Percentiles rank a stretch among this genome's conserved stretches.
These are phyloP conservation scores for Dendrobium catenatum DNA, from an alignment of 106 monocot genomes.

Conservation along the genomic window DNA sequence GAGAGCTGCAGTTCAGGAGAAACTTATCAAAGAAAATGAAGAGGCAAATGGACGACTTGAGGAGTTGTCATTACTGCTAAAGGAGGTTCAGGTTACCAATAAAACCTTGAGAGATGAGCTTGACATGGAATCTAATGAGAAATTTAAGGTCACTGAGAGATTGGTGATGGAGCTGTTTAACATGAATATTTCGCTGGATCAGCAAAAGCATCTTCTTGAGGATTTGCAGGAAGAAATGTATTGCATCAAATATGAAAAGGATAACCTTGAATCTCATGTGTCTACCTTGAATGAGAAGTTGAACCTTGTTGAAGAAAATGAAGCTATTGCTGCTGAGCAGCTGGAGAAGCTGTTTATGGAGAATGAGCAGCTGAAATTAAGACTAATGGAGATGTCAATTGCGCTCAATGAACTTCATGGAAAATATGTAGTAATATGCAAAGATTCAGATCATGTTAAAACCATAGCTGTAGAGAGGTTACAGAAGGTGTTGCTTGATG, in stretches of 20 bases:
- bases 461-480: background rate
- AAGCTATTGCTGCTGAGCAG: constrained; percentile 68
- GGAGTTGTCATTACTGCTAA: constrained; percentile 13
- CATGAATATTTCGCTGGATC: constrained; percentile 32
- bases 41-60: constrained; percentile 22
- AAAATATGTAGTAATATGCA: constrained; percentile 24
- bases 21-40: constrained; percentile 28
- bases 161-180: constrained; percentile 47
- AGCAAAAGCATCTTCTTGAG: constrained; percentile 27
- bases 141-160: constrained; percentile 24
- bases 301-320: constrained; percentile 74
- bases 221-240: constrained; percentile 31
- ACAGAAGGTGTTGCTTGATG: constrained; percentile 3
- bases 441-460: background rate
- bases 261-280: constrained; percentile 24
- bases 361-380: background rate
- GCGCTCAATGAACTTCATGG: background rate
- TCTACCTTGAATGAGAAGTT: constrained; percentile 44
- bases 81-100: constrained; percentile 18
- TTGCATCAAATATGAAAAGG: constrained; percentile 41
- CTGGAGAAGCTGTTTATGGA: constrained; percentile 26
- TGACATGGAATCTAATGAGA: constrained; percentile 40
- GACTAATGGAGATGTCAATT: background rate
- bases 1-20: constrained; percentile 20
- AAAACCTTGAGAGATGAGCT: constrained; percentile 15